Conservation (phyloP, 306 rosid genomes). For the Lagenaria siceraria region DNA sequence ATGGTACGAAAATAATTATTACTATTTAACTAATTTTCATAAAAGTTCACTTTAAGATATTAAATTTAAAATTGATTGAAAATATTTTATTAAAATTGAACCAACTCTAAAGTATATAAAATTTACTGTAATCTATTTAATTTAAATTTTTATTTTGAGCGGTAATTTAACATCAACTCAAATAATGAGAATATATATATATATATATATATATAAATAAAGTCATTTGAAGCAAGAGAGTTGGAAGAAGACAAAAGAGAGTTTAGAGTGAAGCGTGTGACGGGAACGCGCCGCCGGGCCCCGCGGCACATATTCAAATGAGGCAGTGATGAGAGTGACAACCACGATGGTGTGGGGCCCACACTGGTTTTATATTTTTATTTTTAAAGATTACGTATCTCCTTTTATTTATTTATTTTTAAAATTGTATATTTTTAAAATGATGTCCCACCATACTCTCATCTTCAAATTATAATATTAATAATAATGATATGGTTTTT, state of each 20-base stretch:
- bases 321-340: conserved; percentile 6
- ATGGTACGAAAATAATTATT: no score
- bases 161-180: no score
- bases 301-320: conserved; percentile 6
- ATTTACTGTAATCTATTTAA: no score
- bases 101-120: no score
- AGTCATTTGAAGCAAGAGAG: no score
- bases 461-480: background rate
- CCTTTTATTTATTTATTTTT: background rate
- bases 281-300: background rate
- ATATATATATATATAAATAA: no score
- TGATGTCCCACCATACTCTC: conserved; percentile 1
- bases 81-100: no score
- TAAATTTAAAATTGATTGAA: no score
- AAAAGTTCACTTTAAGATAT: no score
- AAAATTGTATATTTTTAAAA: background rate
- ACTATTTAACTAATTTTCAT: no score
- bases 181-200: no score
- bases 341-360: background rate
- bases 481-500: background rate
- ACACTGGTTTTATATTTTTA: background rate
- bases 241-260: background rate
- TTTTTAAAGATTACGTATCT: conserved; percentile 8
- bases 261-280: background rate
- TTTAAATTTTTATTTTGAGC: no score